Conservation (phyloP, 257 asterid genomes). For the Capsicum baccatum region DNA sequence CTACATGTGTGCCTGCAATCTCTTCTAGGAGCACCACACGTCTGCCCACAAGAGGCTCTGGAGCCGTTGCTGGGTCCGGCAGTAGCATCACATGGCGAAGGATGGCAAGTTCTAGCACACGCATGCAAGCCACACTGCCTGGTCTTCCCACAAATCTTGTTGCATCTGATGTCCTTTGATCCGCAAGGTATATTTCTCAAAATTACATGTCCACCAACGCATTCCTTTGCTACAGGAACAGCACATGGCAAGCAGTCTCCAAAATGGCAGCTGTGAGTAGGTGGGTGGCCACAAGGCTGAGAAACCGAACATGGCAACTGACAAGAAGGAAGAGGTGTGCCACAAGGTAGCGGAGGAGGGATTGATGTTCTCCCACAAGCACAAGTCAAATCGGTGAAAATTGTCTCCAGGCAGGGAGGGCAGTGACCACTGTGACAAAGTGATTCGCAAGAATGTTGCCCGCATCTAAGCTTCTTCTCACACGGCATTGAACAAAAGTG, state of each 20-base stretch:
- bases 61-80: conserved; percentile 44
- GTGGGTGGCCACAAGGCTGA: conserved; percentile 94
- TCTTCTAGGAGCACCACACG: conserved; percentile 96
- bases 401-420: conserved; percentile 93
- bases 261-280: conserved; percentile 96
- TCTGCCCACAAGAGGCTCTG: conserved; percentile 81
- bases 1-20: conserved; percentile 94
- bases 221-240: conserved; percentile 82
- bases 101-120: conserved; percentile 90
- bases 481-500: conserved; percentile 96
- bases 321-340: conserved; percentile 89
- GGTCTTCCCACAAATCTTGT: conserved; percentile 89
- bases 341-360: conserved; percentile 98
- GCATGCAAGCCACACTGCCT: conserved; percentile 98
- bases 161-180: conserved; percentile 90
- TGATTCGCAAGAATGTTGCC: conserved; percentile 87
- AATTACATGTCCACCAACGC: conserved; percentile 93
- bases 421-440: conserved; percentile 99
- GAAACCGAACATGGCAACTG: conserved; percentile 86
- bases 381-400: conserved; percentile 86
- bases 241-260: conserved; percentile 98
- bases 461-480: conserved; percentile 94
- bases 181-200: conserved; percentile 94
- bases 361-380: conserved; percentile 93
- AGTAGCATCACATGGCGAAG: conserved; percentile 74